Conservation (phyloP, 768 basidiomycete species). For the Peribolospora baueri region DNA sequence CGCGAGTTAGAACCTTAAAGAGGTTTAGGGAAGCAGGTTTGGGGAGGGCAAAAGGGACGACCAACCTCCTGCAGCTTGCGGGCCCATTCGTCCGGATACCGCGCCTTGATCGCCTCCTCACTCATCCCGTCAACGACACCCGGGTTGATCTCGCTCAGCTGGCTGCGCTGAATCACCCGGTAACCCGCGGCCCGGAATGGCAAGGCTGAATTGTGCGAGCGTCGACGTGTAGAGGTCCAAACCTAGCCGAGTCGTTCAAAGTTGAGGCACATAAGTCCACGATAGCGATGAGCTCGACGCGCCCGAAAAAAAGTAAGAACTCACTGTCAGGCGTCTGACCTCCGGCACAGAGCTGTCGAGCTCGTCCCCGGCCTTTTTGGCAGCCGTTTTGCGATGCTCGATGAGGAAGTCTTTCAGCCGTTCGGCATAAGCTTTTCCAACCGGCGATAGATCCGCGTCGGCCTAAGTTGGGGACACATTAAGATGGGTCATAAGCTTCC, state of each 20-base stretch:
- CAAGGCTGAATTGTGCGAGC: conserved; percentile 83
- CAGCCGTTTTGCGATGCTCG: conserved; percentile 43
- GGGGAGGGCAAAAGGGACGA: too few species aligned
- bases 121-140: conserved; percentile 73
- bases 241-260: conserved; percentile 31
- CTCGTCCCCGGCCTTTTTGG: conserved; percentile 26
- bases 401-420: conserved; percentile 70
- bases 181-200: conserved; percentile 37
- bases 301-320: neutral
- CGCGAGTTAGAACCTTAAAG: too few species aligned
- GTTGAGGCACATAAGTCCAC: neutral
- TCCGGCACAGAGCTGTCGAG: conserved; percentile 15
- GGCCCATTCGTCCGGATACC: conserved; percentile 85
- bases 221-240: conserved; percentile 83
- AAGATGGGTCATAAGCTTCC: too few species aligned
- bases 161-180: conserved; percentile 68
- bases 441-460: conserved; percentile 82
- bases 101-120: conserved; percentile 63
- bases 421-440: conserved; percentile 87
- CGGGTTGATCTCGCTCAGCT: conserved; percentile 96
- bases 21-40: too few species aligned
- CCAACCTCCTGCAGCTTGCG: conserved; percentile 49
- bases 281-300: neutral
- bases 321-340: conserved; percentile 17
- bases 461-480: conserved; percentile 26